These are phyloP conservation scores for Entoloma clypeatum DNA, from an alignment of 1,284 basidiomycete species.

Conservation along the genomic window DNA sequence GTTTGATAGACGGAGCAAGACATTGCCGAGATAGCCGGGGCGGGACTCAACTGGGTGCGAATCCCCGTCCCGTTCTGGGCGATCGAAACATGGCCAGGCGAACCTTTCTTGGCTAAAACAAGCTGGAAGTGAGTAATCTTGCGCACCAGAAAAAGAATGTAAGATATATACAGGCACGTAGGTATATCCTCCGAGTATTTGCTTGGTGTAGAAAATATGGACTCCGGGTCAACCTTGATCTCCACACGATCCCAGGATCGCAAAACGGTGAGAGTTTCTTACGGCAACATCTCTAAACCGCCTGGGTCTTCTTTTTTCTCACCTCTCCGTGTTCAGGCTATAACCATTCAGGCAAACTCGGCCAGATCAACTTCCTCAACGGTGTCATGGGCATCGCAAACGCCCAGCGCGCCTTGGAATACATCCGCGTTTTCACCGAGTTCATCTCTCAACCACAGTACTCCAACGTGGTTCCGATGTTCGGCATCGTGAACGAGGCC, in stretches of 20 bases:
- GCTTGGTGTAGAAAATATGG: slow-evolving; percentile 90
- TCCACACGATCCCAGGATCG: slow-evolving; percentile 77
- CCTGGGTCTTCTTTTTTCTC: not conserved
- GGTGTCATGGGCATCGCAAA: slow-evolving; percentile 67
- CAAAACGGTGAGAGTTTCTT: slow-evolving; percentile 57
- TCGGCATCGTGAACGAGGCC: slow-evolving; percentile 74
- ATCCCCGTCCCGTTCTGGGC: slow-evolving; percentile 88
- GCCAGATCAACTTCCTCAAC: slow-evolving; percentile 64
- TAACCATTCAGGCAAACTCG: slow-evolving; percentile 68
- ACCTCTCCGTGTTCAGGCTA: slow-evolving; percentile 43
- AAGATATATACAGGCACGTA: slow-evolving; percentile 20
- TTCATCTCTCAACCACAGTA: slow-evolving; percentile 66
- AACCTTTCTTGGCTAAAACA: slow-evolving; percentile 76
- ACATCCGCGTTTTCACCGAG: slow-evolving; percentile 77
- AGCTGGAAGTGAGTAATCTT: slow-evolving; percentile 65
- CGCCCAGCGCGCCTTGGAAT: slow-evolving; percentile 80
- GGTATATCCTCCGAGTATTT: slow-evolving; percentile 74
- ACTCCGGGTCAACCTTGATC: slow-evolving; percentile 78
- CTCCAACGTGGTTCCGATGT: slow-evolving; percentile 65
- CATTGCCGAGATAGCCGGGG: slow-evolving; percentile 86
- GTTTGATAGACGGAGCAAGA: slow-evolving; percentile 75
- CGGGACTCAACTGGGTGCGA: slow-evolving; percentile 85
- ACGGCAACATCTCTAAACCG: not conserved
- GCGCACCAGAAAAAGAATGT: slow-evolving; percentile 24
- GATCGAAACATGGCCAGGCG: slow-evolving; percentile 68